Evolutionary conservation across 2,329 filamentous ascomycete genomes (phyloP), one percentile per base, ranked within the genome.

Genomic region (Ustulina deusta): DNA sequence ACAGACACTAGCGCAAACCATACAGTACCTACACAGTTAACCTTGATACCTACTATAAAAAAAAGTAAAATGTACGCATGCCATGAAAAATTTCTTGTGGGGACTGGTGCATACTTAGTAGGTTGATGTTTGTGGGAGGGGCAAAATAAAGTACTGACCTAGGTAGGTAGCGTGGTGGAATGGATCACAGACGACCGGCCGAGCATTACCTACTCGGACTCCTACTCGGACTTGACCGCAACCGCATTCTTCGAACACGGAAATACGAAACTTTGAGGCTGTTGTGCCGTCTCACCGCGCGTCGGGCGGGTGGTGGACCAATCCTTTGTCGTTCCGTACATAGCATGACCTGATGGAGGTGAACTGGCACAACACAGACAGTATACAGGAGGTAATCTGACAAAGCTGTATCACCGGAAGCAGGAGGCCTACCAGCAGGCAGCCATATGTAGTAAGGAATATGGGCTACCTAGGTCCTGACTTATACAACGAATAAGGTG

Each of bases 231-330:
- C 36, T 60, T 60, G 49, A 60, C 57, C 27, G 27, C 20, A 38
- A 38, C 42, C 3, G 20, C n/a, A 22, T 22, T 40, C 15, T 32
- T 17, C 15, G 11, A 27, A 38, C 34, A 27, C 36, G 48, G 54
- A 46, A 48, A 57, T 61, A 42, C 60, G 56, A 60, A 65, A 44
- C 49, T 29, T n/a, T 46, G 38, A 61, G 44, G 61, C 61, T 65
- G 51, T 32, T 20, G 58, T 61, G 56, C 36, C 36, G 58, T 51
- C 49, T 29, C 29, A 49, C 40, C 9, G 38, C 59, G 60, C 55
- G n/a, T 67, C 52, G 29, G 40, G 65, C 65, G 44, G 36, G 17
- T 54, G 17, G 58, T 7, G n/a, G 55, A 27, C 58, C 42, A 57
- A 52, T 61, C 34, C 58, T 57, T 55, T 57, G 25, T 48, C 61